Evolutionary conservation across 2,329 filamentous ascomycete species (phyloP), one percentile per base, ranked within the genome.

Genomic region (Teratosphaeria zuluensis): DNA sequence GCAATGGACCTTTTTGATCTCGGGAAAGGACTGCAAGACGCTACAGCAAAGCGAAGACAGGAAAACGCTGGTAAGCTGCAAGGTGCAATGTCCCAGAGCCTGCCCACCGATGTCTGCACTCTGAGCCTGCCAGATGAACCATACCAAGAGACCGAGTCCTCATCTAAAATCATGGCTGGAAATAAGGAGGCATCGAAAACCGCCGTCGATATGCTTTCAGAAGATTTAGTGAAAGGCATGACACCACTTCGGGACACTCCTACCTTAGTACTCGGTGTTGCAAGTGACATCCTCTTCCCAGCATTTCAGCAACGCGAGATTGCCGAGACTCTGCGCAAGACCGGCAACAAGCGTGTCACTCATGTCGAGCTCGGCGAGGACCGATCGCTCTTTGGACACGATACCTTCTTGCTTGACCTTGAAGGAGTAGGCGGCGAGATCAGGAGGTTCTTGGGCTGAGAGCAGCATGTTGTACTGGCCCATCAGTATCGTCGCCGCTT

Each of bases 1-100:
- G 94, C 94, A 4, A 99, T 99, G 94, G 94, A 99, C 70, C 80
- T 99, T 12, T 99, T 99, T 72, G 94, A 99, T 68, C 82, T 99
- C 0, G 91, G 94, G 28, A 78, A 78, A 54, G 81, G 84, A 48
- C 85, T 87, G 69, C 89, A 92, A 70, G 73, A 77, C 3, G 83
- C 81, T 21, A 84, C 88, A 1, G 78, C 78, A 21, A 69, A 77
- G 33, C 82, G 90, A 31, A 80, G 92, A 16, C 77, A 80, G 14
- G 79, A 83, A 57, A 84, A 87, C 54, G 76, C 81, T 61, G 74
- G 77, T 52, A 81, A 82, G 55, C 75, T 92, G 1, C 78, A 81
- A 24, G 71, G 12, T 62, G 65, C 58, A 55, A 38, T 61, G 57
- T 62, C 42, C 58, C 63, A 62, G 55, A 59, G 66, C 62, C 68